These are phyloP conservation scores for Microcos paniculata DNA, from an alignment of 345 rosid genomes.

Conservation along the genomic window DNA sequence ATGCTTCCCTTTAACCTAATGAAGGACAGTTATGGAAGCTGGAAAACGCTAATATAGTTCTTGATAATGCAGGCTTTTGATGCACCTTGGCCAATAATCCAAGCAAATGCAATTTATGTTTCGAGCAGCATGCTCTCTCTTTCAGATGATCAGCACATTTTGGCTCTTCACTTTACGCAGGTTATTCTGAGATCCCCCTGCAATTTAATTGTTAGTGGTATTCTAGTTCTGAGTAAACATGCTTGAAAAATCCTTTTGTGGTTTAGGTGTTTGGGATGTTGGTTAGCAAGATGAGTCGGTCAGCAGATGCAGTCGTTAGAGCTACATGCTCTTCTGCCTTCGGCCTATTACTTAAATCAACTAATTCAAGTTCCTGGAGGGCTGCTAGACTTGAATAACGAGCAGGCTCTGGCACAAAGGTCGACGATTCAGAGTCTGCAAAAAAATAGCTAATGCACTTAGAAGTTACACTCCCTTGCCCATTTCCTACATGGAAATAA, in stretches of 20 bases:
- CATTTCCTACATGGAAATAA: not conserved
- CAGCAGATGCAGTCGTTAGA: conserved; percentile 77
- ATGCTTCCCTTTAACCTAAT: not conserved
- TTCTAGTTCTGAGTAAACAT: not conserved
- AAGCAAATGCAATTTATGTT: conserved; percentile 90
- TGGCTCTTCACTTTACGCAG: conserved; percentile 71
- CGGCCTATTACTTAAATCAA: conserved; percentile 69
- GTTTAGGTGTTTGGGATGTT: conserved; percentile 69
- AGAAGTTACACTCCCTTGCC: not conserved
- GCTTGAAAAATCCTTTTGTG: not conserved
- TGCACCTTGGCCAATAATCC: conserved; percentile 88
- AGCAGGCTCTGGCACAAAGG: conserved; percentile 37
- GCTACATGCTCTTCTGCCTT: conserved; percentile 77
- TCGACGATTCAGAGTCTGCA: not conserved
- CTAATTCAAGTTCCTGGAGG: conserved; percentile 58
- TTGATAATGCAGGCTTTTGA: conserved; percentile 73
- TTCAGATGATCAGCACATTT: conserved; percentile 73
- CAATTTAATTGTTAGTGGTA: not conserved
- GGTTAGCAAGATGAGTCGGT: conserved; percentile 79
- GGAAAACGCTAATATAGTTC: not conserved
- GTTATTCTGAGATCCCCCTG: conserved; percentile 31
- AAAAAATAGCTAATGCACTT: not conserved
- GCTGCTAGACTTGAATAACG: conserved; percentile 60
- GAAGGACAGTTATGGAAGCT: not conserved
- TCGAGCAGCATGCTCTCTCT: conserved; percentile 78